phyloP scores from a whole-genome alignment of 345 rosid species.

The Toxicodendron radicans region DNA sequence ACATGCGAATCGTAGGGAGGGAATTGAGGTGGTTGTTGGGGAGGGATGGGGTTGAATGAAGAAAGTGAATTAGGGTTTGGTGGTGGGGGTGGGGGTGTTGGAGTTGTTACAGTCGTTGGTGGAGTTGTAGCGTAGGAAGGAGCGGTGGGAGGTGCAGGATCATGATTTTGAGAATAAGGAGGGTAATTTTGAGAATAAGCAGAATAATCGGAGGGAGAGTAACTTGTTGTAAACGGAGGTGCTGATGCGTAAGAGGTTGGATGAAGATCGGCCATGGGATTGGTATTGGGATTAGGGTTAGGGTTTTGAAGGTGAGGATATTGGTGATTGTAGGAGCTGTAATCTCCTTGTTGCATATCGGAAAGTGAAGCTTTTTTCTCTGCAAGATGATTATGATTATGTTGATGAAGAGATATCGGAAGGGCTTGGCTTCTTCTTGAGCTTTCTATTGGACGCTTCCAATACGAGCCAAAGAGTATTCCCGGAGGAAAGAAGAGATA shows the following conservation, averaged over 20 bases:
- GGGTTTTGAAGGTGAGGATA: slow-evolving; percentile 53
- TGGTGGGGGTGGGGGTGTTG: slow-evolving; percentile 18
- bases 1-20: slow-evolving; percentile 65
- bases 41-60: slow-evolving; percentile 37
- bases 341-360: slow-evolving; percentile 77
- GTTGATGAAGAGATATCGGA: not conserved
- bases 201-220: slow-evolving; percentile 55
- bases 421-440: not conserved
- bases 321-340: slow-evolving; percentile 58
- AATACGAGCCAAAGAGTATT: not conserved
- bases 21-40: slow-evolving; percentile 42
- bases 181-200: slow-evolving; percentile 48
- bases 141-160: slow-evolving; percentile 67
- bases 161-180: slow-evolving; percentile 54
- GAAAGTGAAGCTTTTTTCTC: too few species aligned
- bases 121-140: slow-evolving; percentile 55
- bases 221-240: slow-evolving; percentile 63
- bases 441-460: not conserved
- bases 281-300: slow-evolving; percentile 35
- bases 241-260: slow-evolving; percentile 75
- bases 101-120: slow-evolving; percentile 26
- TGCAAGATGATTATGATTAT: not conserved
- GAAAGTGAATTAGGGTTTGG: slow-evolving; percentile 37
- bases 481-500: not conserved
- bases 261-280: slow-evolving; percentile 43